Percentiles rank a stretch among this genome's conserved stretches.
phyloP scores from a whole-genome alignment of 2,329 filamentous ascomycete genomes.

The Chaetomium globosum region DNA sequence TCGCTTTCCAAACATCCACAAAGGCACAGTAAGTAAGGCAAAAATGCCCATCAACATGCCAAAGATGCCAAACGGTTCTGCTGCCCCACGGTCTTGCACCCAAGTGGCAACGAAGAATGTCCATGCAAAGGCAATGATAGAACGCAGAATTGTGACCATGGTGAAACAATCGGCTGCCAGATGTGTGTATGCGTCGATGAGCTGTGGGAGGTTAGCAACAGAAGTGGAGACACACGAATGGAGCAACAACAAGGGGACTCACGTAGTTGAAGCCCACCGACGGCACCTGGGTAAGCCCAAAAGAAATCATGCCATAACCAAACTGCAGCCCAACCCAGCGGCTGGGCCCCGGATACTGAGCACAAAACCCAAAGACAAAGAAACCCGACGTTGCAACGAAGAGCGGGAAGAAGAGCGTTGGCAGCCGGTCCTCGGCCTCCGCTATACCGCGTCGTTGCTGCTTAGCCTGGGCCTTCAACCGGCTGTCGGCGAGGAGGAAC shows the following conservation, averaged over 20 bases:
- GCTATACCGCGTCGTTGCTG: constrained; percentile 5
- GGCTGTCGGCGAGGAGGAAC: constrained; percentile 7
- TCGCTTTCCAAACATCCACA: constrained; percentile 19
- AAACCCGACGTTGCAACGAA: constrained; percentile 8
- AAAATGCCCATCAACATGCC: constrained; percentile 22
- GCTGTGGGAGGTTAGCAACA: constrained; percentile 4
- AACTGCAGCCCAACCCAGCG: constrained; percentile 18
- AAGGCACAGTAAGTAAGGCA: constrained; percentile 6
- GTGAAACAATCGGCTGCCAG: constrained; percentile 21
- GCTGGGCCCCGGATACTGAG: constrained; percentile 3
- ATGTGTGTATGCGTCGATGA: constrained; percentile 12
- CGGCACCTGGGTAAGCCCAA: constrained; percentile 18
- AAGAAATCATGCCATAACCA: constrained; percentile 12
- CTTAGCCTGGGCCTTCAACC: constrained; percentile 13
- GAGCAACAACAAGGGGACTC: background rate
- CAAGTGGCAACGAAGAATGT: constrained; percentile 18
- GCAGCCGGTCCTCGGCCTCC: constrained; percentile 17
- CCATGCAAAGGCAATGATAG: constrained; percentile 19
- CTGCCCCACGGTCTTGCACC: constrained; percentile 9
- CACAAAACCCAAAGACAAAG: constrained; percentile 18
- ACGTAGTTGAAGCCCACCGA: constrained; percentile 22
- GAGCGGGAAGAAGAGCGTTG: constrained; percentile 19
- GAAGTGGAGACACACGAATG: background rate
- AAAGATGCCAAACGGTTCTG: constrained; percentile 17
- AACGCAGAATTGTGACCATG: constrained; percentile 18